Base-by-base conservation (phyloP, 2,329 filamentous ascomycete genomes). In the Stagonosporopsis chrysanthemi region DNA sequence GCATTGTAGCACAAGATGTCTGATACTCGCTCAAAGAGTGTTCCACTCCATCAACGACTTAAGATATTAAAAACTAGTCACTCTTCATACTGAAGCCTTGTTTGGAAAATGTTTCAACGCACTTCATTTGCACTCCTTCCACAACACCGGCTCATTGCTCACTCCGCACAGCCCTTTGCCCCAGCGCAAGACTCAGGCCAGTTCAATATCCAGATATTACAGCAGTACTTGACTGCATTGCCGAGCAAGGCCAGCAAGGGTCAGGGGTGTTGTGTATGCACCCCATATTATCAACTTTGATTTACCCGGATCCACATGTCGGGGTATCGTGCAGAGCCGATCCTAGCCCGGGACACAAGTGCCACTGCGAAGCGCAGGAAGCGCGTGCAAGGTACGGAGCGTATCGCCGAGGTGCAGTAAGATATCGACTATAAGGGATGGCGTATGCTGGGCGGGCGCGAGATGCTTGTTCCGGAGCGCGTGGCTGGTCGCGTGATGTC, bases 291-390 rank as follows among this genome's bases (percentile, higher is more conserved):
- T 52, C 44, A 38, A 57, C 24, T 36, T 47, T 3, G 46, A 52
- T 57, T 57, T 57, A 57, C 19, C 54, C 54, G 54, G 54, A 38
- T 31, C 53, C 42, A 56, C 47, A 49, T 2, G 45, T 36, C 38
- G 28, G 53, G 41, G 40, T 39, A 6, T 15, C 15, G 43, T 23
- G 41, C 33, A 40, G 35, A 52, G 51, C 51, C 43, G 51, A 42
- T 41, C 35, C 36, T 41, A 29, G 15, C 15, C 35, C 35, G 40
- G 22, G 12, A 23, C 36, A 44, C 31, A 38, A 38, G 29, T 51
- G 48, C 39, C 39, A 29, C 47, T 11, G 47, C 26, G 31, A 22
- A 43, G 14, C 39, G 28, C 14, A 28, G 19, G n/a, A 24, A 23
- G 50, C 50, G 50, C 42, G 22, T 26, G 36, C 42, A 4, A 19